Evolutionary conservation across 306 rosid species (phyloP), one percentile per base, ranked within the genome.

Genomic region (Malus sieversii): DNA sequence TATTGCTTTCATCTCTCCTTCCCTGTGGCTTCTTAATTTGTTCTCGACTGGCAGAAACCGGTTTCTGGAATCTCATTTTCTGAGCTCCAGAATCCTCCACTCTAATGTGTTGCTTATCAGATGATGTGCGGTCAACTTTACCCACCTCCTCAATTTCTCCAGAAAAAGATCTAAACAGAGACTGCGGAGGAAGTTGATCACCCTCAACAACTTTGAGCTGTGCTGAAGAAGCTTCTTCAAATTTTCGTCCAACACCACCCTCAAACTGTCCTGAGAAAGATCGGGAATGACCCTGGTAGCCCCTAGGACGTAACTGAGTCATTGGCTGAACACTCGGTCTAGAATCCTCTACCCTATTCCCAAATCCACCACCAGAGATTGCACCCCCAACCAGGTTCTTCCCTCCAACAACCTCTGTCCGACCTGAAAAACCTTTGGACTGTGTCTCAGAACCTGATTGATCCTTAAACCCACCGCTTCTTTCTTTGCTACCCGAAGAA

Each of bases 251-350:
- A 72, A 61, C 62, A 74, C 81, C 90, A 78, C 83, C 83, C 46
- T 90, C 98, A 78, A 82, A 82, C 74, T 96, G 98, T 64, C 92
- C 97, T 7, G 97, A 89, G 14, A 77, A 78, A 59, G 99, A 90
- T 52, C 88, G 88, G 74, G 91, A 87, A 84, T 86, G 98, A 83
- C 83, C 75, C 48, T 75, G 97, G 53, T 83, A 85, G 81, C 75
- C 81, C 85, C 84, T 84, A 66, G 82, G 6, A 75, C 84, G 84
- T 44, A 94, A 86, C 27, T 75, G 88, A 71, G 78, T 72, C 72
- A 84, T 84, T 27, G 77, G 66, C 70, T 72, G 84, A 86, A 84
- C 90, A 76, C 83, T 86, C 75, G 46, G 53, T 70, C 82, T 90
- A 38, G 82, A 84, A 74, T 82, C 85, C 32, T 82, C 91, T 58